phyloP scores from a whole-genome alignment of 495 filamentous ascomycete genomes.

The Entonaema liquescens region DNA sequence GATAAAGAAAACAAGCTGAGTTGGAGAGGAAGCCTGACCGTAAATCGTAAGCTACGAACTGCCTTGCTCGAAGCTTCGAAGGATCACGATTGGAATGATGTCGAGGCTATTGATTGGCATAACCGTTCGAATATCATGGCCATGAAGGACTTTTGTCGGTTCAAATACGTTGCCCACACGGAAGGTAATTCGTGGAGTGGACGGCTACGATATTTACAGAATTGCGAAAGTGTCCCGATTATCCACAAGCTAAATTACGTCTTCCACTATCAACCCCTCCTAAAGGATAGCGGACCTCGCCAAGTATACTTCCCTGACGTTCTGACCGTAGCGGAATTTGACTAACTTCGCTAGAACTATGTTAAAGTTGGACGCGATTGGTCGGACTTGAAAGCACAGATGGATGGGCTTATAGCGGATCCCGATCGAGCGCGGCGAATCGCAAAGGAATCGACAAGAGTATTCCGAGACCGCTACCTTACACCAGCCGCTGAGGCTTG shows the following conservation, averaged over 20 bases:
- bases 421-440: conserved; percentile 57
- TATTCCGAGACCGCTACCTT: conserved; percentile 55
- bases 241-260: conserved; percentile 58
- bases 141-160: conserved; percentile 58
- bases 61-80: conserved; percentile 51
- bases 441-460: conserved; percentile 60
- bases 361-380: conserved; percentile 60
- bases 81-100: conserved; percentile 57
- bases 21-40: conserved; percentile 63
- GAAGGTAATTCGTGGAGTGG: conserved; percentile 67
- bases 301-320: conserved; percentile 43
- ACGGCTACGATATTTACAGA: conserved; percentile 60
- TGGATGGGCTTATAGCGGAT: conserved; percentile 52
- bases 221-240: conserved; percentile 57
- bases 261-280: conserved; percentile 54
- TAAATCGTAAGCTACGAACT: conserved; percentile 47
- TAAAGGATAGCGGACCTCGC: conserved; percentile 57
- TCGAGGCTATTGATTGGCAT: conserved; percentile 55
- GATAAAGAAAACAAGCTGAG: conserved; percentile 66
- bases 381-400: conserved; percentile 57
- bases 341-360: conserved; percentile 55
- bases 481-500: conserved; percentile 59
- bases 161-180: conserved; percentile 63
- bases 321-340: not conserved
- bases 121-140: conserved; percentile 50